phyloP scores from a whole-genome alignment of 169 alveolate genomes.

The Eimeria nieschulzi region DNA sequence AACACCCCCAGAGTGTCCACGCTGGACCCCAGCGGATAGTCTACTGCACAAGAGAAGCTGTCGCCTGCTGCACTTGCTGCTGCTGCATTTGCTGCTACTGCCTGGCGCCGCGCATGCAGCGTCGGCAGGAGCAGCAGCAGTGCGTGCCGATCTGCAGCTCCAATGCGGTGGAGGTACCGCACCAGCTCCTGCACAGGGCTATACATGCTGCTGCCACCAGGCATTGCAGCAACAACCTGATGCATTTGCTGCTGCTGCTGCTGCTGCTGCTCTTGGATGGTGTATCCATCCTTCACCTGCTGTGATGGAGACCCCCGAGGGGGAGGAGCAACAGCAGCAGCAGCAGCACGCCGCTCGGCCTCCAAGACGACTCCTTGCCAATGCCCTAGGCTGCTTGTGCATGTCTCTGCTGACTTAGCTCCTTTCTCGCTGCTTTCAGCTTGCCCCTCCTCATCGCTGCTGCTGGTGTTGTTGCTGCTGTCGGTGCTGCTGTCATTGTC shows the following conservation, averaged over 20 bases:
- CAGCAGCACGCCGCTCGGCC: slow-evolving; percentile 14
- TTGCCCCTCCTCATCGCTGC: slow-evolving; percentile 3
- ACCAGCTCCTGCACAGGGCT: slow-evolving; percentile 15
- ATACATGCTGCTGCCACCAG: background rate
- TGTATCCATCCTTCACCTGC: background rate
- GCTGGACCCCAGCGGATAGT: slow-evolving; percentile 18
- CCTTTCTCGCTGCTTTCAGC: background rate
- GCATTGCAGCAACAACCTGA: background rate
- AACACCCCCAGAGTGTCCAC: background rate
- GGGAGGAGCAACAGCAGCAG: slow-evolving; percentile 43
- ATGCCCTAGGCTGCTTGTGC: background rate
- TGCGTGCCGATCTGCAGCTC: slow-evolving; percentile 42
- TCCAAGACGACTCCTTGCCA: background rate
- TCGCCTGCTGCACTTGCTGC: slow-evolving; percentile 17
- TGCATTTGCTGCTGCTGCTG: slow-evolving; percentile 28
- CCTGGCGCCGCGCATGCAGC: slow-evolving; percentile 62
- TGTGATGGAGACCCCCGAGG: background rate
- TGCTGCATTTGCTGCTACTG: slow-evolving; percentile 42
- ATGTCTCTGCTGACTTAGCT: no score
- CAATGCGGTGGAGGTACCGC: slow-evolving; percentile 7
- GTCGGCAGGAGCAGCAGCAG: slow-evolving; percentile 72
- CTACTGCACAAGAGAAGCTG: background rate
- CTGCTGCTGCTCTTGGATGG: slow-evolving; percentile 37
- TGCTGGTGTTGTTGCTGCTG: background rate
- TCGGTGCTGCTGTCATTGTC: slow-evolving; percentile 2